Evolutionary conservation across 2,329 filamentous ascomycete genomes (phyloP), one percentile per base, ranked within the genome.

Genomic region (Colletotrichum tropicicola): DNA sequence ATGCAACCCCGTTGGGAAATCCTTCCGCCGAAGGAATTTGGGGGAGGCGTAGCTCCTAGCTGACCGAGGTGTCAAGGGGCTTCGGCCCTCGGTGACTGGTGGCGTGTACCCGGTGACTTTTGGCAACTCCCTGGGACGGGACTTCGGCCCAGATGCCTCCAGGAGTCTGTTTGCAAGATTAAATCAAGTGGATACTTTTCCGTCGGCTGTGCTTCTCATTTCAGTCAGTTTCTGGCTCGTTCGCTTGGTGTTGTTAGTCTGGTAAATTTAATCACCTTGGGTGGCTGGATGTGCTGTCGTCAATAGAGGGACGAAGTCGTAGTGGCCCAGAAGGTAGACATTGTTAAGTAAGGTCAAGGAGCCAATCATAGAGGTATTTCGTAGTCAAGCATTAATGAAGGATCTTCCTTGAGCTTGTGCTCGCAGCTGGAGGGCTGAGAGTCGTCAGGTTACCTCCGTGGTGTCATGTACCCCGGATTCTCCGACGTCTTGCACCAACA

Each of bases 131-230:
- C 23, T 9, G 35, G 37, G 10, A 21, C 56, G 47, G 60, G 56
- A 64, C 27, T 43, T 54, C 60, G 60, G 56, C 17, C 41, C 60
- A 60, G 35, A 21, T 54, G 56, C 56, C 60, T 64, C 48, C 43
- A 23, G 17, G 25, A n/a, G 17, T n/a, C 41, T 12, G 10, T 25
- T n/a, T 15, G 15, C 8, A 28, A 4, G 9, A n/a, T 23, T 6
- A 10, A 17, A n/a, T 19, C 28, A 12, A 30, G 28, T 7, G 28
- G 8, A 30, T 8, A 30, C 12, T 2, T 30, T 30, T 30, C 12
- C 28, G 12, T 41, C 37, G 5, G 8, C 6, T 9, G 37, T 9
- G 17, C 37, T 41, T 8, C 37, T 41, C 37, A 41, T 41, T 41
- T 41, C 37, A 13, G 37, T 41, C 4, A 15, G n/a, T n/a, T n/a